A percentile compares a stretch with the other conserved stretches of the same genome.
phyloP scores from a whole-genome alignment of 371 early-diverging fungal genomes.

The Fennellomyces sp. region DNA sequence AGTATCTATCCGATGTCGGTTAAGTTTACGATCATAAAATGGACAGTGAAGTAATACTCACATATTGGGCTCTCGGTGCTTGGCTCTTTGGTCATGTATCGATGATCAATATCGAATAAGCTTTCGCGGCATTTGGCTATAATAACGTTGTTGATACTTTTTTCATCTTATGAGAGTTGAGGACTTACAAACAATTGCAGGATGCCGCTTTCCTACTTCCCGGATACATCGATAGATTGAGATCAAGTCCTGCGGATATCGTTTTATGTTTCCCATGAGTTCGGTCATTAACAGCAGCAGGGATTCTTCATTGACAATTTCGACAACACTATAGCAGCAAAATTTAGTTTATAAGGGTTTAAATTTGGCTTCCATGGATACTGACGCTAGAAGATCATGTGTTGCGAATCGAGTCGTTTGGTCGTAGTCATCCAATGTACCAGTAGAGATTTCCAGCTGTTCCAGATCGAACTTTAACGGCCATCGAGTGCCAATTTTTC shows the following conservation, averaged over 20 bases:
- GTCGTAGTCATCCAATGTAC: conserved; percentile 80
- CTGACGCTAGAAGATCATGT: conserved; percentile 68
- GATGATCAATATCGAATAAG: conserved; percentile 46
- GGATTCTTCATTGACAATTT: conserved; percentile 34
- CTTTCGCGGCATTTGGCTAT: conserved; percentile 2
- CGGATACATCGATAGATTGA: conserved; percentile 69
- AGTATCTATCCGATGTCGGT: conserved; percentile 47
- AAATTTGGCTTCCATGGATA: background rate
- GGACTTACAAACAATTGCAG: conserved; percentile 55
- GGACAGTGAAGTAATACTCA: conserved; percentile 21
- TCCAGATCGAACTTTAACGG: conserved; percentile 71
- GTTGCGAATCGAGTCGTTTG: conserved; percentile 66
- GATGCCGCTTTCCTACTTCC: conserved; percentile 65
- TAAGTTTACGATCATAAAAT: background rate
- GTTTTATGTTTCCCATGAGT: conserved; percentile 59
- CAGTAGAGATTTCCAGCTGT: conserved; percentile 73
- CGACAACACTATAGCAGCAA: conserved; percentile 19
- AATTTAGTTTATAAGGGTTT: background rate
- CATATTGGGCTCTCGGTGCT: conserved; percentile 66
- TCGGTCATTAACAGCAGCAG: conserved; percentile 44
- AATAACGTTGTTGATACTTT: too few species aligned
- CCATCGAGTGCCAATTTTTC: conserved; percentile 64
- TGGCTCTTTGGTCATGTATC: conserved; percentile 70
- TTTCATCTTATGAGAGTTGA: background rate
- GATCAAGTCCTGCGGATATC: conserved; percentile 69